A percentile compares a stretch with the other conserved stretches of the same genome.
Conservation (phyloP, 768 basidiomycete species). For the Arthromyces matolae region DNA sequence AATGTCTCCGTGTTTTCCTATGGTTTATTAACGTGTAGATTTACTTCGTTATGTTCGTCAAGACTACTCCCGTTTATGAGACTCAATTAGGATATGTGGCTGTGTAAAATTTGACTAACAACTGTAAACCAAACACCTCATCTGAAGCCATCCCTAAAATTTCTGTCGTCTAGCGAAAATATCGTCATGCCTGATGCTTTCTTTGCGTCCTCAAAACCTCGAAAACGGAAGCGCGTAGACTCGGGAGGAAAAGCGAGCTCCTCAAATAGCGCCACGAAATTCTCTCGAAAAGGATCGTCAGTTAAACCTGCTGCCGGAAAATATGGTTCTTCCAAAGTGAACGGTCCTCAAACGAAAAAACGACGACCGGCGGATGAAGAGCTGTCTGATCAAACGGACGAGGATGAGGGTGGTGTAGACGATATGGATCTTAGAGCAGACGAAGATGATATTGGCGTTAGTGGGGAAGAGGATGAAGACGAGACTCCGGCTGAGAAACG, state of each 20-base stretch:
- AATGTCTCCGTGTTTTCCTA: background rate
- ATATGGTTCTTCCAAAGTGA: conserved; percentile 22
- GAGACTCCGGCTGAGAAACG: conserved; percentile 95
- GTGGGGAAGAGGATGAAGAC: conserved; percentile 79
- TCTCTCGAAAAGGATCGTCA: conserved; percentile 23
- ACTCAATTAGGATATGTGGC: background rate
- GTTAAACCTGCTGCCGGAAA: conserved; percentile 21
- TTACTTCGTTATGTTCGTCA: too few relatives aligned
- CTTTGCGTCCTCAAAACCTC: conserved; percentile 59
- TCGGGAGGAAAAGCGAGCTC: conserved; percentile 24
- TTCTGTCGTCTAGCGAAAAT: background rate
- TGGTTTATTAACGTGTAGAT: too few relatives aligned
- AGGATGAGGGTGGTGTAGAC: conserved; percentile 54
- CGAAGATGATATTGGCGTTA: conserved; percentile 45
- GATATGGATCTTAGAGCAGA: conserved; percentile 68
- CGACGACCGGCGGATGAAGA: conserved; percentile 52
- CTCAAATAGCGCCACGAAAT: conserved; percentile 21
- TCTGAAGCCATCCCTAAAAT: background rate
- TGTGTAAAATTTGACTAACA: conserved; percentile 4
- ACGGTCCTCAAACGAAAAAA: conserved; percentile 27
- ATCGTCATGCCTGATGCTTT: conserved; percentile 78
- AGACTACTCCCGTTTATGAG: too few relatives aligned
- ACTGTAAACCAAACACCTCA: background rate
- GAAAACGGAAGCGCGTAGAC: conserved; percentile 58
- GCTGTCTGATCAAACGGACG: conserved; percentile 60